Percentiles rank a stretch among this genome's conserved stretches.
Conservation (phyloP, 2,329 filamentous ascomycete genomes). For the Clarireedia hainanense region DNA sequence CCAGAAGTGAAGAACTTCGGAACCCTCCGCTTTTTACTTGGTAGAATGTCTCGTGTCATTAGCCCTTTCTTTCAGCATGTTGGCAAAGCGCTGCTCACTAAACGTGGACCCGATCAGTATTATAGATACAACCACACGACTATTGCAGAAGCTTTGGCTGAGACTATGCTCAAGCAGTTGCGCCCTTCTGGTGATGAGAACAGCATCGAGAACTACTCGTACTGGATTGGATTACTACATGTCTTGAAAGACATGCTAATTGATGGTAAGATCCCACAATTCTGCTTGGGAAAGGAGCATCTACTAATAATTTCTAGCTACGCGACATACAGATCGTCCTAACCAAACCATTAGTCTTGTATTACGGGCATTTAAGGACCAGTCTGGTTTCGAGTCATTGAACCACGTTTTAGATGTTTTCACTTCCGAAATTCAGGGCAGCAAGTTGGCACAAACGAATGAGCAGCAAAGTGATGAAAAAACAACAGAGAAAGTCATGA, state of each 20-base stretch:
- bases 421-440: conserved; percentile 44
- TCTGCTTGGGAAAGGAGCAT: conserved; percentile 4
- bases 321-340: conserved; percentile 27
- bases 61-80: conserved; percentile 79
- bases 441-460: background rate
- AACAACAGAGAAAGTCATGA: conserved; percentile 17
- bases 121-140: conserved; percentile 44
- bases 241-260: conserved; percentile 72
- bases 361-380: conserved; percentile 77
- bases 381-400: conserved; percentile 65
- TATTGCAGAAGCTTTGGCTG: conserved; percentile 59
- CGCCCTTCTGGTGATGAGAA: conserved; percentile 35
- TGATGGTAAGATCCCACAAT: conserved; percentile 42
- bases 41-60: conserved; percentile 70
- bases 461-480: conserved; percentile 30
- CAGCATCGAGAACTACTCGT: conserved; percentile 61
- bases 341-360: conserved; percentile 63
- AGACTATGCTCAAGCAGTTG: conserved; percentile 62
- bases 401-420: conserved; percentile 67
- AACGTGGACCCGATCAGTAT: conserved; percentile 61
- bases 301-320: conserved; percentile 7
- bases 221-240: conserved; percentile 75
- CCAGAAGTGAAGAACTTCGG: conserved; percentile 65
- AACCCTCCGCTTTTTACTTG: conserved; percentile 67
- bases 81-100: conserved; percentile 71